Percentiles rank a stretch among this genome's conserved stretches.
These are phyloP conservation scores for Fusarium nelsonii DNA, from an alignment of 2,329 filamentous ascomycete genomes.

Conservation along the genomic window DNA sequence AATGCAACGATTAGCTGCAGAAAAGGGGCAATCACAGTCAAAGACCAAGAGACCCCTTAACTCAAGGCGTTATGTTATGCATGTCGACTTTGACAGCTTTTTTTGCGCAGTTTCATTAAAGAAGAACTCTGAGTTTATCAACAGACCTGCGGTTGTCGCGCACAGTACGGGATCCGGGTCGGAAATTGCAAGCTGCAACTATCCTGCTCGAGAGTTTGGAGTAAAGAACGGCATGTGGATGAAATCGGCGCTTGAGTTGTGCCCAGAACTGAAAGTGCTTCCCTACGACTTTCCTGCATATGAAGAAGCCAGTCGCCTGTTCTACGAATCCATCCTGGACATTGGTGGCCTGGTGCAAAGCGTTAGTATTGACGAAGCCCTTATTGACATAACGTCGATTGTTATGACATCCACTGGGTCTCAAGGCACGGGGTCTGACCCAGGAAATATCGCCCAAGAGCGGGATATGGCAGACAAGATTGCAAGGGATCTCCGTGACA, in stretches of 20 bases:
- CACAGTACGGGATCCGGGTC: conserved; percentile 88
- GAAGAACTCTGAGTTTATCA: conserved; percentile 77
- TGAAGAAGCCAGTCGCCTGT: conserved; percentile 87
- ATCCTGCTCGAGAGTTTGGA: conserved; percentile 85
- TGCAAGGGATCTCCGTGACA: conserved; percentile 71
- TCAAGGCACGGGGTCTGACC: conserved; percentile 71
- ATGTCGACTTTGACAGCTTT: conserved; percentile 98
- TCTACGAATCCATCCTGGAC: conserved; percentile 86
- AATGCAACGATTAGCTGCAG: conserved; percentile 82
- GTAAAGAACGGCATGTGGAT: conserved; percentile 99
- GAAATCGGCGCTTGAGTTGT: conserved; percentile 86
- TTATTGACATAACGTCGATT: conserved; percentile 82
- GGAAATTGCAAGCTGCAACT: conserved; percentile 98
- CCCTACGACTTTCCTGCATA: conserved; percentile 97
- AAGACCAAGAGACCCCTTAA: conserved; percentile 67
- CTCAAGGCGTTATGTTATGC: conserved; percentile 84
- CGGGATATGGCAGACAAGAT: conserved; percentile 83
- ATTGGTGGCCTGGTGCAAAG: conserved; percentile 90
- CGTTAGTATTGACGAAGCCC: conserved; percentile 95
- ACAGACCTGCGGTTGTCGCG: conserved; percentile 88
- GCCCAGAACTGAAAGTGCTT: conserved; percentile 87
- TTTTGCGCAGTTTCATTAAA: conserved; percentile 93
- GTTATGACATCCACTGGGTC: conserved; percentile 76
- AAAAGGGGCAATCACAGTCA: conserved; percentile 67
- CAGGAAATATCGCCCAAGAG: conserved; percentile 80